A percentile compares a stretch with the other conserved stretches of the same genome.
Evolutionary conservation across 768 basidiomycete genomes (phyloP).

Genomic region (Tricholoma terreum): DNA sequence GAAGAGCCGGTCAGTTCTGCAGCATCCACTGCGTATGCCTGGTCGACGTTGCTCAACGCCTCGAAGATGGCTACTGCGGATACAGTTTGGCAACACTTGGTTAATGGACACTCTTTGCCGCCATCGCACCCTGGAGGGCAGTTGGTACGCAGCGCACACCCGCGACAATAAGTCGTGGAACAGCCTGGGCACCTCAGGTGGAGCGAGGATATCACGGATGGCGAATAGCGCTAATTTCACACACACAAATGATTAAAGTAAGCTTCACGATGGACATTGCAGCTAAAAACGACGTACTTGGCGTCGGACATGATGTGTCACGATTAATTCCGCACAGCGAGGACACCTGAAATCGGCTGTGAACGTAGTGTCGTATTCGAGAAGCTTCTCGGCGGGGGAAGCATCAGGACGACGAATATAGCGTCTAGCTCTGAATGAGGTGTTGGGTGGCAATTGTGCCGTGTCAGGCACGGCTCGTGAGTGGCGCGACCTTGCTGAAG

Average conservation of each 20-base stretch:
- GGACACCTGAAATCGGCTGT: not conserved
- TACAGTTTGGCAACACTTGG: slow-evolving; percentile 29
- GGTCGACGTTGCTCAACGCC: slow-evolving; percentile 30
- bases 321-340: not conserved
- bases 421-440: not conserved
- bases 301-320: not conserved
- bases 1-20: slow-evolving; percentile 7
- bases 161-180: slow-evolving; percentile 29
- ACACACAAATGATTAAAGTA: not conserved
- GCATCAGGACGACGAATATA: not conserved
- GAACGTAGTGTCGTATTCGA: not conserved
- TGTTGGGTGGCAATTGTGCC: not conserved
- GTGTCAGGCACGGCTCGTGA: not conserved
- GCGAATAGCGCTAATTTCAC: not conserved
- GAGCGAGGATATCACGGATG: slow-evolving; percentile 17
- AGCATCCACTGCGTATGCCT: slow-evolving; percentile 23
- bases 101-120: slow-evolving; percentile 25
- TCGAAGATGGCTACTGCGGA: slow-evolving; percentile 33
- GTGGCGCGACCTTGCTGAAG: not conserved
- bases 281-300: not conserved
- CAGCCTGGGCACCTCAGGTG: slow-evolving; percentile 16
- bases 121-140: slow-evolving; percentile 24
- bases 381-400: not conserved
- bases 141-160: slow-evolving; percentile 25
- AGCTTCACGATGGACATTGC: not conserved